Evolutionary conservation across 768 basidiomycete genomes (phyloP).

Genomic region (Kwoniella bestiolae): DNA sequence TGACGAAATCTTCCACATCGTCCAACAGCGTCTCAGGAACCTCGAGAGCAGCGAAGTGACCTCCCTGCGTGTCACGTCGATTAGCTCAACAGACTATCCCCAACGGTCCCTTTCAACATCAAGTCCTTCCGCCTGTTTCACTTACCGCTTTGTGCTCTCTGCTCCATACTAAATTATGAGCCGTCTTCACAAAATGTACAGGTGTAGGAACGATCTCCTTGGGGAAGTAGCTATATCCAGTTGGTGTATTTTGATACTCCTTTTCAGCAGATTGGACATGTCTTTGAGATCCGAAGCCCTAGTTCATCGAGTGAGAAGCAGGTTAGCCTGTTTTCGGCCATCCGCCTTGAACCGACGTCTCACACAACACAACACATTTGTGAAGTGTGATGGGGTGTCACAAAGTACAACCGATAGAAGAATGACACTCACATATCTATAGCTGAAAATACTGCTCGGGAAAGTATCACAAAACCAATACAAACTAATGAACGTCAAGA

Average conservation of each 20-base stretch:
- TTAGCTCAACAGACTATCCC: no score
- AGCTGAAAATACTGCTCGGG: slow-evolving; percentile 47
- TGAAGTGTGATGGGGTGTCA: no score
- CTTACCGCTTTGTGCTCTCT: slow-evolving; percentile 51
- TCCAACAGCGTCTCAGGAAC: slow-evolving; percentile 45
- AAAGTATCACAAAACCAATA: slow-evolving; percentile 53
- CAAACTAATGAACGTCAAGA: slow-evolving; percentile 46
- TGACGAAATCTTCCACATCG: slow-evolving; percentile 55
- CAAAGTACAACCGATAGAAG: background rate
- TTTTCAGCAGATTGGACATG: slow-evolving; percentile 8
- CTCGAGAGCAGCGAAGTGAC: slow-evolving; percentile 58
- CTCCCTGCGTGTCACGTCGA: no score
- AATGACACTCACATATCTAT: slow-evolving; percentile 37
- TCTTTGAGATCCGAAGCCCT: slow-evolving; percentile 11
- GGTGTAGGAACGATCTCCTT: slow-evolving; percentile 51
- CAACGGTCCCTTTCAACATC: no score
- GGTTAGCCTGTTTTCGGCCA: no score
- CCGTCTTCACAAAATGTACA: slow-evolving; percentile 46
- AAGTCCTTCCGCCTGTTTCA: background rate
- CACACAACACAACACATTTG: no score
- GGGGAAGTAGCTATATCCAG: slow-evolving; percentile 53
- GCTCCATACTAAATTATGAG: slow-evolving; percentile 49
- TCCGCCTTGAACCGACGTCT: no score
- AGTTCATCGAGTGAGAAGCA: background rate
- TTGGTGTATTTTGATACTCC: slow-evolving; percentile 32